Evolutionary conservation across 768 basidiomycete species (phyloP), one percentile per base, ranked within the genome.

Genomic region (Boletus pseudopeckii): DNA sequence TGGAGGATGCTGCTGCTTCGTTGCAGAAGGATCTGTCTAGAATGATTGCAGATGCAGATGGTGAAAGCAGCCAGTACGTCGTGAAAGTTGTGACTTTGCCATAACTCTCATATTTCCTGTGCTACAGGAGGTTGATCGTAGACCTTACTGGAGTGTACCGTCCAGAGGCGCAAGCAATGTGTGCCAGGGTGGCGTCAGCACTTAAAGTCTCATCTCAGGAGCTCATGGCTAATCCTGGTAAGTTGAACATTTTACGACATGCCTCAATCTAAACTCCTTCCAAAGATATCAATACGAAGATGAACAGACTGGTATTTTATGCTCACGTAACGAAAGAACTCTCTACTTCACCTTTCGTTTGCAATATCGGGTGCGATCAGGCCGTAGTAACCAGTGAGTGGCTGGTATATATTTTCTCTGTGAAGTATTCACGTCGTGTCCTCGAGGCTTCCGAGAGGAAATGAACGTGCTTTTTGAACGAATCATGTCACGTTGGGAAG

Each of bases 1-100:
- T 91, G 11, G 90, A 93, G 57, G 75, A 71, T 32, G 80, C 81
- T 59, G 84, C 86, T 14, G 63, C 72, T 41, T 71, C 74, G 13
- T 72, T 92, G 42, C 81, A 84, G 53, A 72, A 77, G 18, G 90
- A 93, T 65, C 71, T 90, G 36, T 59, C 69, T 3, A 72, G 71
- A 48, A 76, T 79, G 46, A 67, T 68, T 28, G 28, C 9, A 9
- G 28, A 28, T 20, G 71, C 72, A 7, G 73, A 73, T 10, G 73
- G 74, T 42, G 74, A 75, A 45, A 71, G 72, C 48, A 71, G 75
- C 41, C 64, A 57, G 86, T 86, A 66, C 43, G 78, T 68, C 41
- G 17, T 45, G 13, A 55, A 34, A 22, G 1, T 14, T 39, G 14
- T 50, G 30, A 22, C 33, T 36, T 2, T 32, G n/a, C 32, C 11